Conservation (phyloP, 2,329 filamentous ascomycete species). For the Fusarium sp. region DNA sequence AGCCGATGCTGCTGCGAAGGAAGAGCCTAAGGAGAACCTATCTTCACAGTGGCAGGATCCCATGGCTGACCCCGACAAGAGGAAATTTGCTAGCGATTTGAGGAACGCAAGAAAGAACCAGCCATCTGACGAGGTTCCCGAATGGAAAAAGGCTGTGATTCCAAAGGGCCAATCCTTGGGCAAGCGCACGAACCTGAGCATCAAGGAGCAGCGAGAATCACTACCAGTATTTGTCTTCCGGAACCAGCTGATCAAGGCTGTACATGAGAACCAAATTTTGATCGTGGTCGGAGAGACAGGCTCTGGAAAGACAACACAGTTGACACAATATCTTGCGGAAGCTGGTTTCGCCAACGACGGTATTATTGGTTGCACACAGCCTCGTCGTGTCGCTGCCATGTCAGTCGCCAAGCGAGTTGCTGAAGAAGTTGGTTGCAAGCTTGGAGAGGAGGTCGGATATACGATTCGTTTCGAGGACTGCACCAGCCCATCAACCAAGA, state of each 20-base stretch:
- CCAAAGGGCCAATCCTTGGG: slow-evolving; percentile 83
- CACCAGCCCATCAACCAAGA: slow-evolving; percentile 85
- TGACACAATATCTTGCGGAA: slow-evolving; percentile 95
- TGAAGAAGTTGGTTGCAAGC: slow-evolving; percentile 90
- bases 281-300: slow-evolving; percentile 98
- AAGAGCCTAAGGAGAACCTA: slow-evolving; percentile 83
- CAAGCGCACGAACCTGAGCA: slow-evolving; percentile 88
- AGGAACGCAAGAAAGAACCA: slow-evolving; percentile 70
- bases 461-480: slow-evolving; percentile 97
- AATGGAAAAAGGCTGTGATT: slow-evolving; percentile 89
- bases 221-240: slow-evolving; percentile 91
- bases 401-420: slow-evolving; percentile 96
- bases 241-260: slow-evolving; percentile 85
- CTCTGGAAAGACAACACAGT: slow-evolving; percentile 95
- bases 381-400: slow-evolving; percentile 96
- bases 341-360: slow-evolving; percentile 87
- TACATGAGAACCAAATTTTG: slow-evolving; percentile 86
- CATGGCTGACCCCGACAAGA: slow-evolving; percentile 85
- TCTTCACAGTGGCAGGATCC: slow-evolving; percentile 96
- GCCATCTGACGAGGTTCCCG: slow-evolving; percentile 76
- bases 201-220: slow-evolving; percentile 92
- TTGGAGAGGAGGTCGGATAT: slow-evolving; percentile 95
- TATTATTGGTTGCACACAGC: slow-evolving; percentile 95
- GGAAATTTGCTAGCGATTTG: slow-evolving; percentile 89
- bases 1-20: slow-evolving; percentile 75